A percentile compares a stretch with the other conserved stretches of the same genome.
These are phyloP conservation scores for Erigeron philadelphicus DNA, from an alignment of 140 eudicot species.

Conservation along the genomic window DNA sequence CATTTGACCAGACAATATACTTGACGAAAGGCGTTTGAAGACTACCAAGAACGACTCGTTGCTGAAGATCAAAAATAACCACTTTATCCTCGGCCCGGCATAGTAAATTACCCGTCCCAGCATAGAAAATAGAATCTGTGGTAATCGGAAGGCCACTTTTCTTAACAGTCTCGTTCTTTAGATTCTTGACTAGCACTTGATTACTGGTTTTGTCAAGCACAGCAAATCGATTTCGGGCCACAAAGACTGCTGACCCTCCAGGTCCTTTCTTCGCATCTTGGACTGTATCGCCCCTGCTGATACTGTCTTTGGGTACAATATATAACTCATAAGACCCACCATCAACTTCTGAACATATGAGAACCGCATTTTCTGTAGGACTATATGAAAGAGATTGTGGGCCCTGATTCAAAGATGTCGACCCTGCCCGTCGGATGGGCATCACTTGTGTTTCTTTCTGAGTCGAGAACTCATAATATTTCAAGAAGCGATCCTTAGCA, in stretches of 20 bases:
- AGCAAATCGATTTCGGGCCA: slow-evolving; percentile 69
- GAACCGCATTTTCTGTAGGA: slow-evolving; percentile 62
- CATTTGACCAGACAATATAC: slow-evolving; percentile 70
- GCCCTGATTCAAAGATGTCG: slow-evolving; percentile 52
- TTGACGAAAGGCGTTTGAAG: slow-evolving; percentile 55
- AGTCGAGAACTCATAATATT: slow-evolving; percentile 47
- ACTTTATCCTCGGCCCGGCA: slow-evolving; percentile 65
- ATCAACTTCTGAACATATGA: slow-evolving; percentile 59
- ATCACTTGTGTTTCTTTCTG: slow-evolving; percentile 53
- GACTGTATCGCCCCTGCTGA: slow-evolving; percentile 46
- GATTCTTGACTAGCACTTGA: slow-evolving; percentile 58
- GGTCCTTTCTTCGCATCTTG: slow-evolving; percentile 57
- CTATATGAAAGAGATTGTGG: slow-evolving; percentile 61
- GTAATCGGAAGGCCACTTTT: slow-evolving; percentile 48
- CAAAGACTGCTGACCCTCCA: slow-evolving; percentile 71
- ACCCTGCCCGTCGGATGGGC: slow-evolving; percentile 55
- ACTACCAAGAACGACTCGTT: slow-evolving; percentile 50
- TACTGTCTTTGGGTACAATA: slow-evolving; percentile 49
- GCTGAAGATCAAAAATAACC: slow-evolving; percentile 69
- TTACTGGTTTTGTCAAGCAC: slow-evolving; percentile 70
- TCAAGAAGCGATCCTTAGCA: slow-evolving; percentile 62
- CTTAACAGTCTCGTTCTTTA: slow-evolving; percentile 58
- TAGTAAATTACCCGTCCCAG: slow-evolving; percentile 63
- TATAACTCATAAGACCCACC: slow-evolving; percentile 69
- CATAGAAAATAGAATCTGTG: slow-evolving; percentile 63